phyloP scores from a whole-genome alignment of 164 flowering plant genomes.

The Chloranthus sessilifolius region DNA sequence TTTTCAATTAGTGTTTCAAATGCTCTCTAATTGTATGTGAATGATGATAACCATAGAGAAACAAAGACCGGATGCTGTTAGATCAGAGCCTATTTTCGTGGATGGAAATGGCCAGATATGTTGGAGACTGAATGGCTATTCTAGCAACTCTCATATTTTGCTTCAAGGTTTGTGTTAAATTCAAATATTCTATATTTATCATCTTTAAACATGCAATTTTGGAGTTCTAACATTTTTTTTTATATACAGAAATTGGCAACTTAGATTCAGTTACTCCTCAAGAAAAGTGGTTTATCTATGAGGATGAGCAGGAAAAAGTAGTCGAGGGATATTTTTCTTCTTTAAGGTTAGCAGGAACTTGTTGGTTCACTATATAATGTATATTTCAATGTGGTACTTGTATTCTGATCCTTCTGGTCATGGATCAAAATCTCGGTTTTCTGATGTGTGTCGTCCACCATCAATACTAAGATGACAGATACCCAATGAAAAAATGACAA shows the following conservation, averaged over 20 bases:
- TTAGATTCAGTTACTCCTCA: slow-evolving; percentile 16
- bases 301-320: slow-evolving; percentile 17
- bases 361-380: not conserved
- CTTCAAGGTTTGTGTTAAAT: slow-evolving; percentile 55
- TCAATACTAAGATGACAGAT: too few relatives aligned
- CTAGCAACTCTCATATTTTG: slow-evolving; percentile 33
- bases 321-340: slow-evolving; percentile 26
- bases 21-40: too few relatives aligned
- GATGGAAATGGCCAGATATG: slow-evolving; percentile 48
- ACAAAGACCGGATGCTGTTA: slow-evolving; percentile 47
- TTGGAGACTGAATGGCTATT: slow-evolving; percentile 56
- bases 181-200: not conserved
- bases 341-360: slow-evolving; percentile 21
- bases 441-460: too few relatives aligned
- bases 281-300: slow-evolving; percentile 36
- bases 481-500: too few relatives aligned
- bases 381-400: not conserved
- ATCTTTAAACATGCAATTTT: not conserved
- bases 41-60: slow-evolving; percentile 24
- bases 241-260: slow-evolving; percentile 23
- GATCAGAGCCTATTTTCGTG: slow-evolving; percentile 52
- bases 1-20: too few relatives aligned
- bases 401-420: not conserved
- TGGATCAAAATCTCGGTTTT: too few relatives aligned
- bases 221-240: not conserved